Evolutionary conservation across 179 eudicot species (phyloP), one percentile per base, ranked within the genome.

Genomic region (Nepenthes alata): DNA sequence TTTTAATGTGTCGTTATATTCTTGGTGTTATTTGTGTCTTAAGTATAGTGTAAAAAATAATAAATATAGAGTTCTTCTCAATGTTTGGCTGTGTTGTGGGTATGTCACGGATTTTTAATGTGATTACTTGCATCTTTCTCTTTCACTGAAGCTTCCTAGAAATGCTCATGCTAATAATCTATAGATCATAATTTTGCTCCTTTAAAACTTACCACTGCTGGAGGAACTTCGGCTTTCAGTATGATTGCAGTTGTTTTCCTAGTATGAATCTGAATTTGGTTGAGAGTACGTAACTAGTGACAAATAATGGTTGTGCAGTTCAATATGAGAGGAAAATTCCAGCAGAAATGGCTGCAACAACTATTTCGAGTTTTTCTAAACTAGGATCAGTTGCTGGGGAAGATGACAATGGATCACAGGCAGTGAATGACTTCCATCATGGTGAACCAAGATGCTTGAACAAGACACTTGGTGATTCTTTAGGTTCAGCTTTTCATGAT

Each of bases 381-480:
- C 54, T 15, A 57, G 64, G 13, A 51, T 65, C 70, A 44, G 48
- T 51, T 41, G 67, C 61, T 36, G 75, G 35, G 57, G 60, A 58
- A 53, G 72, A 53, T 63, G 68, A 60, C 58, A 51, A 37, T 70
- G 62, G 53, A 58, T 38, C 74, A 58, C 44, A 34, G 54, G 38
- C 7, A 38, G n/a, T 53, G 48, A 60, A 57, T 53, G 67, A 55
- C 58, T 53, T 58, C 15, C 62, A 14, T 59, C 67, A 50, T 60
- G 11, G 39, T 36, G 65, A 49, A 38, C 52, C 71, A 16, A 35
- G 37, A 15, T 9, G 3, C 51, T 58, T 56, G 57, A 57, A 65
- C 58, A 77, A 66, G 57, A 13, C 53, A 35, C 47, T 55, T 63
- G 70, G 66, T 59, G 79, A 70, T 47, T 74, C 83, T 38, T 13